phyloP scores from a whole-genome alignment of 108 stramenopile species.

The Phaeodactylum tricornutum region DNA sequence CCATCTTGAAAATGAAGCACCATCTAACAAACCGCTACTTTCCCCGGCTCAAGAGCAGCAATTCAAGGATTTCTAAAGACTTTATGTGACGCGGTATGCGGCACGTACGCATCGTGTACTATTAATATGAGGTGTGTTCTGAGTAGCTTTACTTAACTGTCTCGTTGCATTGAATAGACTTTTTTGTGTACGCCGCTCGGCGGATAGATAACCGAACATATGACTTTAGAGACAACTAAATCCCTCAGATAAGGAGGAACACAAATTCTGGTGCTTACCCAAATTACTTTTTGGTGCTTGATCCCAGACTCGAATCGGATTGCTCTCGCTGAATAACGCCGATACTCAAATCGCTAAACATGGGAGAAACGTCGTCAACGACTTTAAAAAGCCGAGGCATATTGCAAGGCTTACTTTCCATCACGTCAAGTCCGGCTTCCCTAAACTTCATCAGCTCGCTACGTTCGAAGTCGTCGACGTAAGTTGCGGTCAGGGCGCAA shows the following conservation, averaged over 20 bases:
- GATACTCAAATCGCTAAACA: slow-evolving; percentile 86
- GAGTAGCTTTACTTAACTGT: no score
- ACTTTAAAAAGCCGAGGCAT: slow-evolving; percentile 85
- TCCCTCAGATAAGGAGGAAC: no score
- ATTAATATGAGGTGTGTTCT: no score
- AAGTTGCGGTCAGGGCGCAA: slow-evolving; percentile 81
- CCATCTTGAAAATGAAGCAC: slow-evolving; percentile 89
- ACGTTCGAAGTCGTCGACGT: slow-evolving; percentile 79
- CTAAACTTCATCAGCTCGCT: slow-evolving; percentile 84
- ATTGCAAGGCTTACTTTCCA: slow-evolving; percentile 87
- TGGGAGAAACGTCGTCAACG: slow-evolving; percentile 85
- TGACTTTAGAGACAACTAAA: no score
- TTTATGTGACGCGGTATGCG: no score
- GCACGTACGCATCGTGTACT: no score
- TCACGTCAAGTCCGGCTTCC: slow-evolving; percentile 83
- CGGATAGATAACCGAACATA: no score
- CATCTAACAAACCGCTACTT: slow-evolving; percentile 61
- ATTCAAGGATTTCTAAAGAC: slow-evolving; percentile 73
- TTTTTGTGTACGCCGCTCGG: no score
- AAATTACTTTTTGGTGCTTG: no score
- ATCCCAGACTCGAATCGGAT: slow-evolving; percentile 3
- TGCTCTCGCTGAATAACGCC: slow-evolving; percentile 35
- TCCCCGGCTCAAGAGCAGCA: slow-evolving; percentile 59
- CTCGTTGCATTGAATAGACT: no score
- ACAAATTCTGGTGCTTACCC: no score